phyloP scores from a whole-genome alignment of 2,329 filamentous ascomycete genomes.

The Cladosporium sp. region DNA sequence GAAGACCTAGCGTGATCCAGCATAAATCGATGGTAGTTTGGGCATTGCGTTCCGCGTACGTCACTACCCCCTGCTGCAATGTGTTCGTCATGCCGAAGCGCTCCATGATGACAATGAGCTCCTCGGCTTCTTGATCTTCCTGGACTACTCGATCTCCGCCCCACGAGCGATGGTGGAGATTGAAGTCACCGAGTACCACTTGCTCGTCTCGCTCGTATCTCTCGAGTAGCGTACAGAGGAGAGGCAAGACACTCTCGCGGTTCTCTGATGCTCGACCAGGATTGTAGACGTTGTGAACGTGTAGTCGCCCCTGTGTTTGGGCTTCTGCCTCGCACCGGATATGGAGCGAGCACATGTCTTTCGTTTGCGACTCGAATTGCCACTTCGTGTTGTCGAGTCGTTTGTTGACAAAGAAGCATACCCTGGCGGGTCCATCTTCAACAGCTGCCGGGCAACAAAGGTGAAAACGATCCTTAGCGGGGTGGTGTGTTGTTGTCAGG shows the following conservation, averaged over 20 bases:
- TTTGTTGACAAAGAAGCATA: conserved; percentile 2
- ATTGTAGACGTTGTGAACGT: neutral
- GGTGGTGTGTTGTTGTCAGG: neutral
- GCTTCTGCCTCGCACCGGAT: neutral
- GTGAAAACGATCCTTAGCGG: neutral
- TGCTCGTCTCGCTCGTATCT: neutral
- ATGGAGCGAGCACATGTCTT: neutral
- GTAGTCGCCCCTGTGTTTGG: neutral
- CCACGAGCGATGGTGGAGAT: neutral
- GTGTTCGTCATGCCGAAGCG: neutral
- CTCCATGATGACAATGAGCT: neutral
- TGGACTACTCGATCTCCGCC: neutral
- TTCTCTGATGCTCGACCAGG: neutral
- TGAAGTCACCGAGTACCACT: conserved; percentile 2
- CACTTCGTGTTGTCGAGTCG: neutral
- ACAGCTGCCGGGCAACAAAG: neutral
- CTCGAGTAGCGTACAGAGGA: neutral
- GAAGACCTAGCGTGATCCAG: neutral
- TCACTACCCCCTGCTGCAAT: neutral
- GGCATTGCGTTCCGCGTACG: neutral
- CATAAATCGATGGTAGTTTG: neutral
- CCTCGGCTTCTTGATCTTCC: neutral
- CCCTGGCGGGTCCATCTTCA: neutral
- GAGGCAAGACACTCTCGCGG: neutral
- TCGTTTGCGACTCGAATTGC: neutral